Evolutionary conservation across 2,329 filamentous ascomycete genomes (phyloP).

Genomic region (Botrytis paeoniae): DNA sequence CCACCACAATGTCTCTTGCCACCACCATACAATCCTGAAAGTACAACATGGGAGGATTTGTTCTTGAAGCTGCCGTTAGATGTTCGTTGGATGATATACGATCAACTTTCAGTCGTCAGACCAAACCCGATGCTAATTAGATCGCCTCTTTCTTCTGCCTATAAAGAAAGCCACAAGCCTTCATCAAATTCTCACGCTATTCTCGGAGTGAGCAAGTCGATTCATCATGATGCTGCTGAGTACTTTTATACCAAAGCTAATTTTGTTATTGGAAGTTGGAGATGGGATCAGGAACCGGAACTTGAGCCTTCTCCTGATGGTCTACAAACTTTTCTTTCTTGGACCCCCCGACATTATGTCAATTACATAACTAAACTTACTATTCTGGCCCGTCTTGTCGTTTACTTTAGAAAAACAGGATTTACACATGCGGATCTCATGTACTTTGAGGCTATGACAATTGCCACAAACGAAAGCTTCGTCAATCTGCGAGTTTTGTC

Average conservation of each 20-base stretch:
- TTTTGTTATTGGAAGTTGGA: neutral
- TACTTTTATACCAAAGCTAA: neutral
- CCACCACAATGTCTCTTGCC: neutral
- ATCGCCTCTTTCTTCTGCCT: neutral
- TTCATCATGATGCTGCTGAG: neutral
- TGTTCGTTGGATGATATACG: neutral
- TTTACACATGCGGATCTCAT: neutral
- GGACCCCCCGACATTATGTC: neutral
- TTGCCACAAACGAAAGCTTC: neutral
- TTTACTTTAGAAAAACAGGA: neutral
- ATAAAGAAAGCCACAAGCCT: neutral
- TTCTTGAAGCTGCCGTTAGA: neutral
- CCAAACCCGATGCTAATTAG: neutral
- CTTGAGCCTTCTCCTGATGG: neutral
- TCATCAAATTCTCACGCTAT: neutral
- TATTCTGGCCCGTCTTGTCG: neutral
- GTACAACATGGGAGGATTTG: neutral
- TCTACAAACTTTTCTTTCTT: neutral
- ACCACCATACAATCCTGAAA: neutral
- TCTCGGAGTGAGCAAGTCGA: neutral
- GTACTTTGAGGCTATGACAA: neutral
- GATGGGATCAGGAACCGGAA: neutral
- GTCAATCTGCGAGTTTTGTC: neutral
- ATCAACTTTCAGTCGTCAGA: neutral
- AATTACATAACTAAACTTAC: neutral